A percentile compares a stretch with the other conserved stretches of the same genome.
These are phyloP conservation scores for Monilinia vaccinii-corymbosi DNA, from an alignment of 2,329 filamentous ascomycete species.

Conservation along the genomic window DNA sequence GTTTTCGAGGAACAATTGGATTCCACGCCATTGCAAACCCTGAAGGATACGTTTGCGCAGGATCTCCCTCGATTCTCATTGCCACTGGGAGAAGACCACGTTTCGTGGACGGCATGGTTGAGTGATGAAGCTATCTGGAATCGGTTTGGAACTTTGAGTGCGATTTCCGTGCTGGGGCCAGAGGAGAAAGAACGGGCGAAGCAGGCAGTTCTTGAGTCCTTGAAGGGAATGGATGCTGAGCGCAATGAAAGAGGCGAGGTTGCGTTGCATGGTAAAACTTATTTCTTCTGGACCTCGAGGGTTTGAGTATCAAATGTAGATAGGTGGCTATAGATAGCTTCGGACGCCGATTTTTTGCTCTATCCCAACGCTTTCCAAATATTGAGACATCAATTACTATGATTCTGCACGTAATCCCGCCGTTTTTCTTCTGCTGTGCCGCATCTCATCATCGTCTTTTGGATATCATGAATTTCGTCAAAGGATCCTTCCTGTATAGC, in stretches of 20 bases:
- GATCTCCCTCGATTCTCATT: constrained; percentile 45
- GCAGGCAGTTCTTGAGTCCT: constrained; percentile 42
- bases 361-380: constrained; percentile 25
- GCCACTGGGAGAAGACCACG: constrained; percentile 47
- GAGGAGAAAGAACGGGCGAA: constrained; percentile 40
- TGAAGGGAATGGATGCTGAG: constrained; percentile 44
- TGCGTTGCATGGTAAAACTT: constrained; percentile 54
- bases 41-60: constrained; percentile 35
- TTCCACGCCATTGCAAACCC: constrained; percentile 41
- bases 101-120: constrained; percentile 50
- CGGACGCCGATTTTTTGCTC: not conserved
- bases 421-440: not conserved
- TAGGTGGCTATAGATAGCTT: not conserved
- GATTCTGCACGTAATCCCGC: not conserved
- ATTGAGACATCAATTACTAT: constrained; percentile 26
- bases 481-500: constrained; percentile 7
- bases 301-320: constrained; percentile 23
- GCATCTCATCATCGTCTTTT: constrained; percentile 1
- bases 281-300: constrained; percentile 51
- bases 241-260: constrained; percentile 54
- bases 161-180: constrained; percentile 50
- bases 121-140: constrained; percentile 52
- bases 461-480: constrained; percentile 16
- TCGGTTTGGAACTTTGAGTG: constrained; percentile 56
- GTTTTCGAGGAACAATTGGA: constrained; percentile 54